Evolutionary conservation across 208 protist genomes (phyloP), one percentile per base, ranked within the genome.

Genomic region (Crithidia brevicula): DNA sequence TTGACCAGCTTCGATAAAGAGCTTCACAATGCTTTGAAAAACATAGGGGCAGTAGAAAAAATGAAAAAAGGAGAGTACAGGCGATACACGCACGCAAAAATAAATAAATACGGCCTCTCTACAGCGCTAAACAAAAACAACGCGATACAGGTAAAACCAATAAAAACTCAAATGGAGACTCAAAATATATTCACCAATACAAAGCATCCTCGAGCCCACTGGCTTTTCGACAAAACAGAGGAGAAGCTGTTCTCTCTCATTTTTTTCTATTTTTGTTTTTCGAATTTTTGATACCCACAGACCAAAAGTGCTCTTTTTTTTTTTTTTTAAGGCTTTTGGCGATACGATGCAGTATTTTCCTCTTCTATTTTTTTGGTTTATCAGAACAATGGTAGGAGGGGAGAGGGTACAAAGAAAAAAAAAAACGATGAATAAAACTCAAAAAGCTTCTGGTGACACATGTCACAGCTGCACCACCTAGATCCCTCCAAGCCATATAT

Each of bases 1-100:
- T 36, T 34, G 38, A 18, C 31, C 28, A 42, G 42, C 4, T 22
- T 63, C 27, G 15, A 56, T 27, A 38, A 20, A 52, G 25, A 30
- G 30, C 50, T 13, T 40, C 30, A 27, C 58, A 64, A 52, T 52
- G 43, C 64, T 65, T 16, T 60, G 30, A 68, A 56, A 68, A 67
- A 50, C 7, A 62, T 36, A 50, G 36, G 22, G 36, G 9, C 20
- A 50, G n/a, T n/a, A 36, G 22, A 50, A 53, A 9, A 56, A 54
- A 33, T 31, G 51, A 57, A 38, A 56, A 28, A 54, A 30, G 34
- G 54, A 54, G 59, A 43, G 46, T 65, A 65, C 46, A 65, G 59
- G 45, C 22, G 58, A 65, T 65, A 52, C 45, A 54, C 9, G 22
- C 40, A 33, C 28, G 43, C 3, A 42, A 28, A 15, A 60, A 47